Evolutionary conservation across 345 rosid genomes (phyloP), one percentile per base, ranked within the genome.

Genomic region (Excoecaria agallocha): DNA sequence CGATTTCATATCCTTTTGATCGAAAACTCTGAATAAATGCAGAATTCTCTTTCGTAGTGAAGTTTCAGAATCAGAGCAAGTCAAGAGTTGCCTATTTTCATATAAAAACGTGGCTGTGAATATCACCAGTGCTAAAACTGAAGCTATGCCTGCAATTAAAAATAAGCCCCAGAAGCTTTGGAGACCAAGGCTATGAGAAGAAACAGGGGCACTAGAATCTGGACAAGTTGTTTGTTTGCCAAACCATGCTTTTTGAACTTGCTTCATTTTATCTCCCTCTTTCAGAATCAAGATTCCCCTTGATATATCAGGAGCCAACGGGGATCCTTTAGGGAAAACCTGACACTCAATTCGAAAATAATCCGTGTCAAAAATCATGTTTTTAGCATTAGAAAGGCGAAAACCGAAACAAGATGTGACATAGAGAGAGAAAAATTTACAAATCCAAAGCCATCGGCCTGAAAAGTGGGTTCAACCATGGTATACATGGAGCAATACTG

Each of bases 101-200:
- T 64, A 78, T 12, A 68, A 11, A 11, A 78, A 78, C 46, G n/a
- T 54, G 49, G 20, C 71, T 0, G 25, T 0, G 38, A 62, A 78
- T 54, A 69, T 61, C 1, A 74, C 5, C 48, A 78, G 66, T 20
- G 82, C 71, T 35, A 56, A 13, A 5, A 56, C 22, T 5, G 78
- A 66, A 62, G 68, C 76, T 24, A 70, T 3, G 49, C 82, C 82
- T 0, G 78, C 78, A 6, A 79, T 74, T 11, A 74, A 25, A 30
- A 79, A 79, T 35, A 79, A 66, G 3, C 82, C 78, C 76, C 69
- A 70, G 68, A 79, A 74, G 50, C 76, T 74, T 12, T 70, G 16
- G 24, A 79, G 70, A 55, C 82, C 50, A 5, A 79, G 76, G 43
- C 68, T 75, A 11, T n/a, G 25, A 0, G 78, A 56, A 49, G 82